phyloP scores from a whole-genome alignment of 768 basidiomycete genomes.

The Pisolithus tinctorius region DNA sequence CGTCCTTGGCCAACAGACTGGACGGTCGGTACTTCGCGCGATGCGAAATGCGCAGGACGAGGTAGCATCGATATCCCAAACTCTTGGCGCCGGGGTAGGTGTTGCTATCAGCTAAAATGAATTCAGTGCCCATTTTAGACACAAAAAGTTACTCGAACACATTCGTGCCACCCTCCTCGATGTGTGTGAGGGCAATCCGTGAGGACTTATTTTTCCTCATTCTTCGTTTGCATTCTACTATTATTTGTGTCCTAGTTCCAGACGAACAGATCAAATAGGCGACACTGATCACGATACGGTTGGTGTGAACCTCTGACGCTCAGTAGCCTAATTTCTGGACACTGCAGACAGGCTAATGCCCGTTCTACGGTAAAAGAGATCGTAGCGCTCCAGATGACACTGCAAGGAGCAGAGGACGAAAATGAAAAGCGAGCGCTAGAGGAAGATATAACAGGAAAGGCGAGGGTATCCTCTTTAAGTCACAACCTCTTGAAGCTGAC shows the following conservation, averaged over 20 bases:
- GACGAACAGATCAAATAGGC: too few species aligned
- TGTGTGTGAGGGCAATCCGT: too few species aligned
- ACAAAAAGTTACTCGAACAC: neutral
- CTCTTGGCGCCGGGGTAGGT: neutral
- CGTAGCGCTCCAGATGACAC: neutral
- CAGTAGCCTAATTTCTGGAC: neutral
- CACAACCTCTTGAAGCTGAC: neutral
- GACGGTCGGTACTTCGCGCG: neutral
- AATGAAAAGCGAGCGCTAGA: neutral
- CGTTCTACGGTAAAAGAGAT: neutral
- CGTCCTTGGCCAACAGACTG: too few species aligned
- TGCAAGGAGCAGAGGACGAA: neutral
- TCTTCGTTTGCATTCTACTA: too few species aligned
- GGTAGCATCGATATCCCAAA: neutral
- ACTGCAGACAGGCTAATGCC: neutral
- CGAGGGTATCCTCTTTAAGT: neutral
- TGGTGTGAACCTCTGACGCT: neutral
- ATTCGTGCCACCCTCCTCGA: neutral
- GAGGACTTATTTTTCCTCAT: too few species aligned
- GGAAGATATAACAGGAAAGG: neutral
- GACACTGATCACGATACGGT: neutral
- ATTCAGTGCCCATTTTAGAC: neutral
- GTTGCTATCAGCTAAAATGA: neutral
- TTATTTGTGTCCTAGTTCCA: too few species aligned
- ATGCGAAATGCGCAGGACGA: neutral